A percentile compares a stretch with the other conserved stretches of the same genome.
Conservation (phyloP, 805 yeast genomes). For the Starmerella vitae region DNA sequence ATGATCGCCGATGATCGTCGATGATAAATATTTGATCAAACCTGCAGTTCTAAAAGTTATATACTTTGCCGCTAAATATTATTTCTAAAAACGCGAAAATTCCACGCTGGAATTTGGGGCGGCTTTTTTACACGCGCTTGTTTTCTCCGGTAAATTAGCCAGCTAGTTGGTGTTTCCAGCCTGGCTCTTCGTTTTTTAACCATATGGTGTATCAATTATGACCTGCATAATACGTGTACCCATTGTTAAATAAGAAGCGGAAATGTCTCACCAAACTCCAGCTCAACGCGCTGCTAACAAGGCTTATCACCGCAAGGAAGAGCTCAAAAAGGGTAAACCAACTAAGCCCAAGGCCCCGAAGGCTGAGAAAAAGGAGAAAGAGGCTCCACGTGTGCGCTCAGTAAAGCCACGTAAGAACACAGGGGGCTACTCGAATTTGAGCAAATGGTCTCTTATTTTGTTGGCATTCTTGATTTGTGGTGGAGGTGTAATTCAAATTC, state of each 20-base stretch:
- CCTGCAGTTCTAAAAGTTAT: too few species aligned
- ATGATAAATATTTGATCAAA: too few species aligned
- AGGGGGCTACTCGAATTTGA: neutral
- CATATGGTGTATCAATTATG: too few species aligned
- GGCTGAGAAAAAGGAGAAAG: conserved; percentile 28
- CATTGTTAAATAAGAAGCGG: neutral
- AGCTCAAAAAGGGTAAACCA: conserved; percentile 56
- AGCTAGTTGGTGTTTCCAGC: too few species aligned
- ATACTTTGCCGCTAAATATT: too few species aligned
- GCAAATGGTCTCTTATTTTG: conserved; percentile 25
- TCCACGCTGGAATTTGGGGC: too few species aligned
- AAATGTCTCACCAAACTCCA: conserved; percentile 50
- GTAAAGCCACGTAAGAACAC: conserved; percentile 40
- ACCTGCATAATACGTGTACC: too few species aligned
- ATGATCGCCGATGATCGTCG: too few species aligned
- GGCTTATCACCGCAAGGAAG: conserved; percentile 62
- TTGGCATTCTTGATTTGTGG: conserved; percentile 61
- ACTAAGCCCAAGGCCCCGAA: conserved; percentile 14
- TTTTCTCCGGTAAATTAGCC: too few species aligned
- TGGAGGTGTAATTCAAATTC: conserved; percentile 63
- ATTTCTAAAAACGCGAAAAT: too few species aligned
- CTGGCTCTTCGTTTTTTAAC: too few species aligned
- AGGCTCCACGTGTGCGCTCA: conserved; percentile 41
- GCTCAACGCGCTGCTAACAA: conserved; percentile 78
- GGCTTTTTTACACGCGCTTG: too few species aligned